A percentile compares a stretch with the other conserved stretches of the same genome.
Evolutionary conservation across 768 basidiomycete genomes (phyloP).

Genomic region (Plicaturopsis crispa): DNA sequence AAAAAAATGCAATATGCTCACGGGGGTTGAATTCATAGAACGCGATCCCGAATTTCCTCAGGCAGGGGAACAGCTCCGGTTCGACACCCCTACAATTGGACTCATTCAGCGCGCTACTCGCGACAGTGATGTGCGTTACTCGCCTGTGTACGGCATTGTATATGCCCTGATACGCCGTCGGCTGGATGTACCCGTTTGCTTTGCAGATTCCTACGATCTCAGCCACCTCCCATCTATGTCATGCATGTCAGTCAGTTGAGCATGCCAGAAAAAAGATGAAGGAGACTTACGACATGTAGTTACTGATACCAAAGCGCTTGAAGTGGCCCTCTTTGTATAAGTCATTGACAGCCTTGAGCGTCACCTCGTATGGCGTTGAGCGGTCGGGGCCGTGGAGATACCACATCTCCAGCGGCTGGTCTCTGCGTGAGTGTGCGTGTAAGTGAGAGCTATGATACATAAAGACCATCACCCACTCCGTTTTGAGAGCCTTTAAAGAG

Average conservation of each 20-base stretch:
- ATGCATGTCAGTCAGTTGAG: constrained; percentile 6
- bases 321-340: constrained; percentile 47
- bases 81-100: constrained; percentile 31
- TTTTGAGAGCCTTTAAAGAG: constrained; percentile 36
- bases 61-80: constrained; percentile 33
- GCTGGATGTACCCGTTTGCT: constrained; percentile 37
- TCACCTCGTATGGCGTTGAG: constrained; percentile 37
- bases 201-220: constrained; percentile 34
- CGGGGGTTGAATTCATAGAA: constrained; percentile 26
- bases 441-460: constrained; percentile 6
- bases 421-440: constrained; percentile 1
- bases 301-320: constrained; percentile 57
- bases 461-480: constrained; percentile 27
- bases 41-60: constrained; percentile 4
- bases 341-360: constrained; percentile 37
- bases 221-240: constrained; percentile 34
- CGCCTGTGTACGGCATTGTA: constrained; percentile 39
- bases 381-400: constrained; percentile 41
- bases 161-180: constrained; percentile 39
- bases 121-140: too few species aligned
- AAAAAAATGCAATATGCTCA: constrained; percentile 14
- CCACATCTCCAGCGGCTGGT: constrained; percentile 29
- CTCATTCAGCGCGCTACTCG: too few species aligned
- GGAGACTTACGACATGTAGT: constrained; percentile 42
- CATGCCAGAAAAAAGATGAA: constrained; percentile 1